These are phyloP conservation scores for Chlamydomonas incerta DNA, from an alignment of 139 green algal species.

Conservation along the genomic window DNA sequence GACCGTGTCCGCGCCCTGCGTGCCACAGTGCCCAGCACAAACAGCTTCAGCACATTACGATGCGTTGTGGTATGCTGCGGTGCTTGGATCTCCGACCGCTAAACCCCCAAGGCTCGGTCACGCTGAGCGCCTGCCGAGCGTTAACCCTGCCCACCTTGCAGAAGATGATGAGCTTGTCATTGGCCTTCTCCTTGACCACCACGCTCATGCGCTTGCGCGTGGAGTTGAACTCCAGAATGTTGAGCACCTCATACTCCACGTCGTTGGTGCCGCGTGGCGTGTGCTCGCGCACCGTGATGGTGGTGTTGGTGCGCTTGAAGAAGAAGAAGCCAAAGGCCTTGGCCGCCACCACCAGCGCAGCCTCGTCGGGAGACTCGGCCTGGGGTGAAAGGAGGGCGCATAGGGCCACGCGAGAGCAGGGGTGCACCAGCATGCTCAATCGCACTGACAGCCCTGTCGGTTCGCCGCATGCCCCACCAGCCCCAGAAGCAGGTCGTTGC, in stretches of 20 bases:
- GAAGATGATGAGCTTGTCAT: constrained; percentile 69
- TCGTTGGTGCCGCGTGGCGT: constrained; percentile 47
- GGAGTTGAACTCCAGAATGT: constrained; percentile 96
- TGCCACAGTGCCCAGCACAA: neutral
- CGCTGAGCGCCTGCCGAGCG: no score
- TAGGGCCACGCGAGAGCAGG: no score
- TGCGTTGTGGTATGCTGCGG: no score
- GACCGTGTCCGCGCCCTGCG: constrained; percentile 86
- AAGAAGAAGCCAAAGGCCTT: constrained; percentile 85
- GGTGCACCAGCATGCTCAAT: no score
- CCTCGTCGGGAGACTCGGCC: constrained; percentile 89
- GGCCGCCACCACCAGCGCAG: constrained; percentile 81
- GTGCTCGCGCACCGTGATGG: constrained; percentile 49
- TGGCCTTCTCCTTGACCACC: constrained; percentile 73
- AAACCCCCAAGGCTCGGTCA: no score
- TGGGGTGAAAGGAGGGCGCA: neutral
- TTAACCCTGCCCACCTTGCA: constrained; percentile 64
- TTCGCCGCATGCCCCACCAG: no score
- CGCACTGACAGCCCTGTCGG: no score
- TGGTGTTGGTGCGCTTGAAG: constrained; percentile 67
- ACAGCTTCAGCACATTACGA: no score
- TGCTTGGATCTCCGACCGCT: no score
- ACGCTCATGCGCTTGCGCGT: constrained; percentile 87
- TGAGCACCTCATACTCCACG: constrained; percentile 85
- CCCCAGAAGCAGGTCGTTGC: no score